phyloP scores from a whole-genome alignment of 169 alveolate genomes.

The Plasmodium blacklocki region DNA sequence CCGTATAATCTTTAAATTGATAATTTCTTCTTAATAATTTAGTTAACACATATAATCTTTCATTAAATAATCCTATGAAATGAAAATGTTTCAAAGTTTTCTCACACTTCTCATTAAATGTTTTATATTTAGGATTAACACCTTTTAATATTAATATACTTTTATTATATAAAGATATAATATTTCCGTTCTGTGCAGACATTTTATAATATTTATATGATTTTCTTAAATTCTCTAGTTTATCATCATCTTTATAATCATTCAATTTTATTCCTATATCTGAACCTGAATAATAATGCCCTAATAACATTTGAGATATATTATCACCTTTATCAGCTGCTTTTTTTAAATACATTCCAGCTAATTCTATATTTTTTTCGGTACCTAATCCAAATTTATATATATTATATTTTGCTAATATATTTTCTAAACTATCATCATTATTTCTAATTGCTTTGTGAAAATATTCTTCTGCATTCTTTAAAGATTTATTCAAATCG shows the following conservation, averaged over 20 bases:
- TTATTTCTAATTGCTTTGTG: constrained; percentile 52
- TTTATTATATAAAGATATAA: constrained; percentile 87
- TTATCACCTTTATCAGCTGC: constrained; percentile 91
- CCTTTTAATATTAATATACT: constrained; percentile 90
- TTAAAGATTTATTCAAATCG: constrained; percentile 2
- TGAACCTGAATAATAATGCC: constrained; percentile 90
- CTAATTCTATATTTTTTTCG: constrained; percentile 82
- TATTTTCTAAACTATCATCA: constrained; percentile 46
- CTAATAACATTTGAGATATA: constrained; percentile 88
- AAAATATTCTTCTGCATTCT: constrained; percentile 64
- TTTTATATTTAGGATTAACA: constrained; percentile 79
- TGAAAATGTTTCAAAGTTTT: constrained; percentile 80
- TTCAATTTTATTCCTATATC: constrained; percentile 86
- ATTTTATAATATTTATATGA: constrained; percentile 86
- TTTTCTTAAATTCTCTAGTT: constrained; percentile 80
- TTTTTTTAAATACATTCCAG: constrained; percentile 85
- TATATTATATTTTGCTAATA: constrained; percentile 81
- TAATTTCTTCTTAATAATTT: constrained; percentile 76
- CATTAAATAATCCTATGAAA: constrained; percentile 79
- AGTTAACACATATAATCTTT: constrained; percentile 58
- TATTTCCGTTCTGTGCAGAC: constrained; percentile 88
- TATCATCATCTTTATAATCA: constrained; percentile 81
- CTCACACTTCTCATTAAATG: constrained; percentile 83
- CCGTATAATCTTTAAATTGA: constrained; percentile 83
- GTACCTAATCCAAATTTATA: constrained; percentile 86